Base-by-base conservation (phyloP, 2,329 filamentous ascomycete genomes). In the Sordariomycetes sp. region DNA sequence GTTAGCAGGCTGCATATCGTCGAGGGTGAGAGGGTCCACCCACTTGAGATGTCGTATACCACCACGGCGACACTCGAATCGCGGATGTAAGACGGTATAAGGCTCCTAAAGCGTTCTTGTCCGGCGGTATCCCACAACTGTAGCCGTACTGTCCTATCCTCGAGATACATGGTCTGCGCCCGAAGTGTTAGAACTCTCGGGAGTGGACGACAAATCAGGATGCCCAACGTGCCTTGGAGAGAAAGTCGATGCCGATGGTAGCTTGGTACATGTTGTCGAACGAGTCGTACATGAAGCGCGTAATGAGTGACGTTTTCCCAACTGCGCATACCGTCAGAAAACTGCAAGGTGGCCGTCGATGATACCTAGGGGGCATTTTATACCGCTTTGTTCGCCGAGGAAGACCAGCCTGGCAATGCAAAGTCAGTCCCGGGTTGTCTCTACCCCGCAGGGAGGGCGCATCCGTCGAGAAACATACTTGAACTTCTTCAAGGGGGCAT, bases 221-320 rank as follows among this genome's bases (percentile, higher is more conserved):
- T 11, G 25, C 35, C 18, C 18, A 22, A 56, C 66, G 71, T 79
- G 89, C 90, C 87, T 99, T 99, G 69, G 92, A 97, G 65, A 99
- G 84, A 71, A 99, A 99, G 76, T 99, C 94, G 77, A 99, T 99
- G 69, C 94, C 94, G 70, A 99, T 97, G 46, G 94, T 99, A 59
- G 94, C 94, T 76, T 99, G 94, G 78, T 99, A 99, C 81, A 93
- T 97, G 77, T 96, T 97, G 80, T 99, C 94, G 79, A 99, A 99
- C 54, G 94, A 97, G 76, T 99, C 94, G 81, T 99, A 99, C 94
- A 99, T 99, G 80, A 99, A 99, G 64, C 94, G 87, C 64, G 94
- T 99, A 72, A 99, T 99, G 67, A 99, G 78, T 62, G 94, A 99
- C 35, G 94, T 99, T 79, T 99, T 99, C 71, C 94, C 94, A 67